Percentiles rank a stretch among this genome's conserved stretches.
Conservation (phyloP, 1,284 basidiomycete species). For the Ceratobasidium sp. region DNA sequence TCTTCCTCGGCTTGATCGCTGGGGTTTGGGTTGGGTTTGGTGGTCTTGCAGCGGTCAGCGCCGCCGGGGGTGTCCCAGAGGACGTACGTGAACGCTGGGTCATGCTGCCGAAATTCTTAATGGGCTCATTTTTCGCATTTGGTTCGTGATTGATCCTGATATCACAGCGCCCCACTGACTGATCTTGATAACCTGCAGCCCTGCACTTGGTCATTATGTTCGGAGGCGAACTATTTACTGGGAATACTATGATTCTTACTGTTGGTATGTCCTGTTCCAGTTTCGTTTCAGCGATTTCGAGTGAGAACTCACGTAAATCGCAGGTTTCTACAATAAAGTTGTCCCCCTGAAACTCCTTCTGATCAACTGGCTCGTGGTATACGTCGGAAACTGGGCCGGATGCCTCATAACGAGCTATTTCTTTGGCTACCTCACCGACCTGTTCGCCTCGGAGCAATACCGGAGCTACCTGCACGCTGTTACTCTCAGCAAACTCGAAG, state of each 20-base stretch:
- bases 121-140: slow-evolving; percentile 29
- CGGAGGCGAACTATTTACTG: slow-evolving; percentile 48
- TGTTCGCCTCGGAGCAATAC: slow-evolving; percentile 43
- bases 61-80: slow-evolving; percentile 46
- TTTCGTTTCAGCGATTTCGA: background rate
- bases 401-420: slow-evolving; percentile 46
- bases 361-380: slow-evolving; percentile 46
- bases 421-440: slow-evolving; percentile 46
- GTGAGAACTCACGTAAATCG: background rate
- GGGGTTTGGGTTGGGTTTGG: slow-evolving; percentile 46
- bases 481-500: slow-evolving; percentile 25
- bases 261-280: slow-evolving; percentile 41
- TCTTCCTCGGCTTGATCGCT: slow-evolving; percentile 4
- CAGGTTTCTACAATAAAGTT: slow-evolving; percentile 9
- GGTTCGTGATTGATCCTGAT: slow-evolving; percentile 30
- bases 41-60: slow-evolving; percentile 43
- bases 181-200: slow-evolving; percentile 20
- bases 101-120: slow-evolving; percentile 17
- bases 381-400: slow-evolving; percentile 47
- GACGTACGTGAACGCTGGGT: slow-evolving; percentile 39
- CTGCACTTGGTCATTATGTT: slow-evolving; percentile 43
- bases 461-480: background rate
- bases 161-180: slow-evolving; percentile 42
- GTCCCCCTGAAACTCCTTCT: slow-evolving; percentile 9
- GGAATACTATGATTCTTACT: slow-evolving; percentile 47